Evolutionary conservation across 371 early-diverging fungal genomes (phyloP), one percentile per base, ranked within the genome.

Genomic region (Parasitella parasitica): DNA sequence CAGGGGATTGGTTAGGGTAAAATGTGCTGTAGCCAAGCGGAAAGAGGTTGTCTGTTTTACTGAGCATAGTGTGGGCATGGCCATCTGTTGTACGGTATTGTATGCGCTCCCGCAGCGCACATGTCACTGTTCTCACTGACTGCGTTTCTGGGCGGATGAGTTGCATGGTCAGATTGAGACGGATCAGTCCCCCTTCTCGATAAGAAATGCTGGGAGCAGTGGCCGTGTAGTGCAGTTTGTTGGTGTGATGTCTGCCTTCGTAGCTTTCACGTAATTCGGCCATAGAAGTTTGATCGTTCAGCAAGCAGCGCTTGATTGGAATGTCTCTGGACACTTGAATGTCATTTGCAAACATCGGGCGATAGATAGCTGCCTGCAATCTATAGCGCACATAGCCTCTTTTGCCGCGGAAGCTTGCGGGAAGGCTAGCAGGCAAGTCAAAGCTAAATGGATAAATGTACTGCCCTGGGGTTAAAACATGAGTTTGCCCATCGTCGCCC

Each of bases 141-240:
- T 73, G 72, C 0, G 67, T 59, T 16, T 75, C 70, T 16, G 80
- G 80, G 9, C 59, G 57, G 3, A 64, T 54, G 2, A 80, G 54
- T 24, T 70, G 57, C 64, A 80, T 70, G 20, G 62, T 63, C 8
- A 80, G 39, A 35, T 75, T 72, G 35, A 80, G 59, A 26, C 72
- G 70, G 11, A 80, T 67, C 16, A 80, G 58, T 18, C 80, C 80
- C 11, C 80, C 80, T 69, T 80, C 80, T 30, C 80, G 73, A 54
- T 77, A 75, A 35, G 74, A 54, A 16, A 80, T 80, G 11, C 64
- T 67, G 13, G 80, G 75, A 2, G 77, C 77, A 8, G 73, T 73
- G 2, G 77, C 80, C 15, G 69, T 71, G 50, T 75, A 78, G 8
- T 56, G 56, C 0, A 78, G 28, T 49, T 72, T 69, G 54, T 74